Evolutionary conservation across 345 rosid genomes (phyloP).

Genomic region (Melaleuca quinquenervia): DNA sequence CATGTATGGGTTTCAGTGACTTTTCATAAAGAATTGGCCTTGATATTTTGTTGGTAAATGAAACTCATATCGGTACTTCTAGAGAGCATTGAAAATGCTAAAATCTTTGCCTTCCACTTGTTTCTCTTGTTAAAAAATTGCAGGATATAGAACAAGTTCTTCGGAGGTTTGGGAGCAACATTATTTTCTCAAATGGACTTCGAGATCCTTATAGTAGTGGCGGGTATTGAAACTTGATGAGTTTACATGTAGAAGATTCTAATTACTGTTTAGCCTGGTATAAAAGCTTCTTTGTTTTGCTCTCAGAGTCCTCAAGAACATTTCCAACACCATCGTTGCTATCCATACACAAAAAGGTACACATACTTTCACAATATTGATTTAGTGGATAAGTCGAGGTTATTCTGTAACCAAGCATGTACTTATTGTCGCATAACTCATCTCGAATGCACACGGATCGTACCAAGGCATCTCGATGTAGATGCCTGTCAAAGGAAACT

Average conservation of each 20-base stretch:
- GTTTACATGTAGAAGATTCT: background rate
- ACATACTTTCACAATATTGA: background rate
- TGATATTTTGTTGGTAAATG: background rate
- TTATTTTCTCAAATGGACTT: slow-evolving; percentile 55
- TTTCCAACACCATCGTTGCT: background rate
- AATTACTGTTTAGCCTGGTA: background rate
- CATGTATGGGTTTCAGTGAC: slow-evolving; percentile 1
- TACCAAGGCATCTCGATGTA: background rate
- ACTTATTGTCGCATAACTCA: background rate
- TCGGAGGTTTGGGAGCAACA: slow-evolving; percentile 36
- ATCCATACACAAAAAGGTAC: background rate
- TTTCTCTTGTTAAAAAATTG: background rate
- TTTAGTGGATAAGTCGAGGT: background rate
- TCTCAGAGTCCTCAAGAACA: background rate
- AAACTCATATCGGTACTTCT: background rate
- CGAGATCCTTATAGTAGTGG: slow-evolving; percentile 49
- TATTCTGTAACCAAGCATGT: background rate
- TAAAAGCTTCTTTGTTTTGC: background rate
- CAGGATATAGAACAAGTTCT: slow-evolving; percentile 40
- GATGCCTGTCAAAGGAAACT: background rate
- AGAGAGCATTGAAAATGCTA: background rate
- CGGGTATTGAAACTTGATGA: slow-evolving; percentile 18
- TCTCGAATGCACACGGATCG: background rate
- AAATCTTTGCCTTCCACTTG: background rate
- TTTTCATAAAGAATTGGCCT: background rate